Base-by-base conservation (phyloP, 352 stramenopile genomes). In the Globisporangium ultimum region DNA sequence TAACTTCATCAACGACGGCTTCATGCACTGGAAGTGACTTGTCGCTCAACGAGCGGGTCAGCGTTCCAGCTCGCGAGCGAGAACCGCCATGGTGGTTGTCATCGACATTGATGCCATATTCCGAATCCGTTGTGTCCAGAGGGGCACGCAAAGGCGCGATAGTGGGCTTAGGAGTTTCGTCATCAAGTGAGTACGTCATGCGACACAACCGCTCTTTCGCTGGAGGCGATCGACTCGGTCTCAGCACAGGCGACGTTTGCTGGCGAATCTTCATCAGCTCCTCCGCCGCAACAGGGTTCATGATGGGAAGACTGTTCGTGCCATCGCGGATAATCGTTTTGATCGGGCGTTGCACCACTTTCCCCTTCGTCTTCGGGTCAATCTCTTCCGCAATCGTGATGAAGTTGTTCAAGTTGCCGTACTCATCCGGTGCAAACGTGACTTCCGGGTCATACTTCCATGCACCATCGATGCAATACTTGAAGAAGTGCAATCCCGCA, bases 321-420 rank as follows among this genome's bases (percentile, higher is more conserved):
- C 48, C 58, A 45, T 89, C 76, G 21, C 84, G 81, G 42, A 93
- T 72, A 60, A 93, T 93, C 21, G 84, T 93, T 53, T 62, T 68
- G 42, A 88, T 75, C 10, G 84, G 78, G 15, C 54, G 63, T 54
- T 93, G 81, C 22, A 91, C 24, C 0, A 61, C 45, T 54, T 87
- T 88, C 20, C 68, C 54, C 54, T 81, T 70, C n/a, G 67, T 70
- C 52, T 60, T 51, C 13, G 60, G 60, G 48, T 78, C 66, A 48
- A 72, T 64, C 0, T 63, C 47, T 0, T 59, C 57, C 10, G 51
- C 41, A 52, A 94, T 79, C 49, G 69, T 84, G 59, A 94, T 87
- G 40, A 94, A 91, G 60, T 94, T 94, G 62, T 94, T 94, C 50
- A 94, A 69, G 60, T 94, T 94, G n/a, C 84, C 84, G 58, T 91